Evolutionary conservation across 2,329 filamentous ascomycete genomes (phyloP), one percentile per base, ranked within the genome.

Genomic region (Paraphaeosphaeria sporulosa): DNA sequence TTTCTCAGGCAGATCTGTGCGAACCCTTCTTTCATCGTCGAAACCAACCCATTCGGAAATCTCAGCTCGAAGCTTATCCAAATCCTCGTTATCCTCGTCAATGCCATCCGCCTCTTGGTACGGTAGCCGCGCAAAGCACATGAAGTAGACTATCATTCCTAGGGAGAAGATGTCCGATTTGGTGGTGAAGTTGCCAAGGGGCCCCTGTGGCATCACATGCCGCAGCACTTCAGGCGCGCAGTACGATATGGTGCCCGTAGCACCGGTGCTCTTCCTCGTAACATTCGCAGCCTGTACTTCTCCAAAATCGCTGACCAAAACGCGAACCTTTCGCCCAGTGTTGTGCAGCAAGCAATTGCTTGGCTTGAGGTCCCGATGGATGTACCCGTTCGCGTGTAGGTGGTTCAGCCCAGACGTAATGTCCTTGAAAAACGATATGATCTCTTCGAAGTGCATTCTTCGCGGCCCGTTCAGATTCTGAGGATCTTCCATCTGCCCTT

Each of bases 91-190:
- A 72, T 98, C 94, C 76, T 98, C 94, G 61, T 97, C 88, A 23
- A 96, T 84, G 3, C 90, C 85, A 73, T 98, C 94, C 55, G 94
- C 92, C 68, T 90, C 91, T 25, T 81, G 84, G 73, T 98, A 99
- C 0, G 95, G 95, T 12, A 99, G 84, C 49, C 90, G 86, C 1
- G 90, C 92, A 74, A 99, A 99, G 76, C 95, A 99, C 84, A 99
- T 90, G 73, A 99, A 99, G 77, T 98, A 96, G 3, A 99, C 85
- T 58, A 98, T 98, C 94, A 99, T 97, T 51, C 95, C 95, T 0
- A 99, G 82, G 0, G 94, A 97, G 78, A 99, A 99, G n/a, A 99
- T 91, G 72, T 99, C 95, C 0, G 94, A 97, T 74, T 98, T 99
- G 27, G 92, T 94, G 0, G 93, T 97, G 71, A 99, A 99, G 73